Percentiles rank a stretch among this genome's conserved stretches.
Conservation (phyloP, 1,284 basidiomycete species). For the Puccinia polysora region DNA sequence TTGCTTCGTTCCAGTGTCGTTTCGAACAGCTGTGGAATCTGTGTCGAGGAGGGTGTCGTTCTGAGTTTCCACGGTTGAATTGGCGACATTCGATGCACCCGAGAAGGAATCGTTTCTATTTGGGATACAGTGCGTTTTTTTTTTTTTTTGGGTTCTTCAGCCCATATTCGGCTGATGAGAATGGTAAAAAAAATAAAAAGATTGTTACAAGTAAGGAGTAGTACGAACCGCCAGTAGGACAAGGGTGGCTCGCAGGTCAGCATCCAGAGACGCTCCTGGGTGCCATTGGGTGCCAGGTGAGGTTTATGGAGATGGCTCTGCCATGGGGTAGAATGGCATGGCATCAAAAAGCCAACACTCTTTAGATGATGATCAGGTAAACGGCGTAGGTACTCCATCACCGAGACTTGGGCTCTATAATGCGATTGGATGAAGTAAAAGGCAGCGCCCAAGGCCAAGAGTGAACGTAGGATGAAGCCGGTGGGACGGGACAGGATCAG, state of each 20-base stretch:
- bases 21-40: conserved; percentile 4
- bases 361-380: conserved; percentile 58
- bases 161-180: not conserved
- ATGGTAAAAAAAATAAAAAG: not conserved
- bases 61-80: conserved; percentile 44
- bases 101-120: conserved; percentile 3
- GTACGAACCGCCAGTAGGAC: conserved; percentile 56
- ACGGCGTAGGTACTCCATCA: conserved; percentile 57
- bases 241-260: conserved; percentile 86
- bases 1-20: conserved; percentile 53
- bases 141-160: not conserved
- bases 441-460: conserved; percentile 59
- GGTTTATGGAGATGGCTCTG: conserved; percentile 77
- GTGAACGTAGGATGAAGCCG: conserved; percentile 55
- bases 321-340: conserved; percentile 97
- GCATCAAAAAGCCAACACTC: conserved; percentile 80
- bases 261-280: conserved; percentile 64
- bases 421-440: conserved; percentile 69
- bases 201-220: not conserved
- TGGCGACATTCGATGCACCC: conserved; percentile 46
- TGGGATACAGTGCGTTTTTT: too few species aligned
- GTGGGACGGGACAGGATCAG: not conserved
- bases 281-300: conserved; percentile 56
- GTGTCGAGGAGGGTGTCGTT: conserved; percentile 42
- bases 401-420: conserved; percentile 69